Conservation (phyloP, 192 early-diverging fungal genomes). For the Gonapodya prolifera region DNA sequence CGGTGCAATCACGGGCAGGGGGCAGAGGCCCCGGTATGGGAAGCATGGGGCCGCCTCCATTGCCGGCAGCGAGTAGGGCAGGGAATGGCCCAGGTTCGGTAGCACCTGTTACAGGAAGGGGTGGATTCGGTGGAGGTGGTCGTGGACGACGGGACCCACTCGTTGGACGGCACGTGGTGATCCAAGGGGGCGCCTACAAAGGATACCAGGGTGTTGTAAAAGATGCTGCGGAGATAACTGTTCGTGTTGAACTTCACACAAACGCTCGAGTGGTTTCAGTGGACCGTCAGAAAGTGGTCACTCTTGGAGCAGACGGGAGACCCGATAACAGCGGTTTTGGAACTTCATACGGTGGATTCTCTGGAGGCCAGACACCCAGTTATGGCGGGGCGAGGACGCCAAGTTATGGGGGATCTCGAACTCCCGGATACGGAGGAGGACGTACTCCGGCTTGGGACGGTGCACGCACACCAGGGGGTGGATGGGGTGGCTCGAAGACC, state of each 20-base stretch:
- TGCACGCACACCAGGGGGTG: slow-evolving; percentile 34
- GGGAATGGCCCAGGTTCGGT: not conserved
- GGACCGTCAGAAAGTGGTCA: slow-evolving; percentile 57
- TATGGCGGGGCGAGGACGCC: slow-evolving; percentile 12
- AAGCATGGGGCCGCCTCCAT: not conserved
- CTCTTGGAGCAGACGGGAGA: slow-evolving; percentile 42
- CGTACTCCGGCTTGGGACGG: slow-evolving; percentile 39
- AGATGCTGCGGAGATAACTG: slow-evolving; percentile 54
- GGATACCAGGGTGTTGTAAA: slow-evolving; percentile 97
- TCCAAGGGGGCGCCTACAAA: slow-evolving; percentile 81
- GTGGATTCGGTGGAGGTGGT: slow-evolving; percentile 17
- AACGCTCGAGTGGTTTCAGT: slow-evolving; percentile 71
- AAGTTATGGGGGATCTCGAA: not conserved
- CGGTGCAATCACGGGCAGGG: slow-evolving; percentile 9
- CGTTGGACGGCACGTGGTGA: slow-evolving; percentile 43
- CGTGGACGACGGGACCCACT: slow-evolving; percentile 8
- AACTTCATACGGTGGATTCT: not conserved
- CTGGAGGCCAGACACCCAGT: slow-evolving; percentile 6
- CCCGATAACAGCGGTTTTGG: not conserved
- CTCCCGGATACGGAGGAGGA: slow-evolving; percentile 23
- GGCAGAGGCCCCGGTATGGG: slow-evolving; percentile 6
- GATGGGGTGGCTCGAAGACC: slow-evolving; percentile 41
- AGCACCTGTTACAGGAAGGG: slow-evolving; percentile 14
- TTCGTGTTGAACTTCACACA: slow-evolving; percentile 87
- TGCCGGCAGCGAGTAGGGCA: not conserved